phyloP scores from a whole-genome alignment of 2,329 filamentous ascomycete species.

The Xylariaceae sp. region DNA sequence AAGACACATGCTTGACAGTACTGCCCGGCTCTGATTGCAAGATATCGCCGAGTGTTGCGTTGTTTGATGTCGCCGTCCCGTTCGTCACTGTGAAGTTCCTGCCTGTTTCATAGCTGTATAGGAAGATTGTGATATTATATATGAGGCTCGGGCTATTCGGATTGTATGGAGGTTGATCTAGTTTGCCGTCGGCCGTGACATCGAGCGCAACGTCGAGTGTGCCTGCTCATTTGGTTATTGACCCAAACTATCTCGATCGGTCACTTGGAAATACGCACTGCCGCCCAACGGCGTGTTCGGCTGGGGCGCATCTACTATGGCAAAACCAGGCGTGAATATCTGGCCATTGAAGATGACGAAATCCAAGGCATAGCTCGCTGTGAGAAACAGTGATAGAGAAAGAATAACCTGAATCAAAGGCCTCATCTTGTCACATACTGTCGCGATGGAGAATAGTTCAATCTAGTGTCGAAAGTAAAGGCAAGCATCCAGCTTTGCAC shows the following conservation, averaged over 20 bases:
- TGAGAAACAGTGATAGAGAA: conserved; percentile 28
- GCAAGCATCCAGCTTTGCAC: too few species aligned
- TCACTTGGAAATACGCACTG: conserved; percentile 39
- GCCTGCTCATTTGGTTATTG: conserved; percentile 35
- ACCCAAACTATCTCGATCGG: not conserved
- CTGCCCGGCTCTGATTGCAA: conserved; percentile 60
- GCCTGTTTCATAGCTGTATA: conserved; percentile 59
- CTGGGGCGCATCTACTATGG: conserved; percentile 62
- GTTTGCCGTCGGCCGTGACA: conserved; percentile 60
- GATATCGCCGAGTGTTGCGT: conserved; percentile 57
- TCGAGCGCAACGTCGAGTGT: conserved; percentile 63
- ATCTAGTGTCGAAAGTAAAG: too few species aligned
- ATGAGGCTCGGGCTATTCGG: conserved; percentile 53
- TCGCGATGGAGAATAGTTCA: too few species aligned
- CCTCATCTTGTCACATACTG: too few species aligned
- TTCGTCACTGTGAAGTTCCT: conserved; percentile 68
- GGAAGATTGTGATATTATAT: conserved; percentile 62
- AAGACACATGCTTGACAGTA: conserved; percentile 71
- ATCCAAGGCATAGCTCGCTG: conserved; percentile 32
- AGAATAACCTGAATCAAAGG: conserved; percentile 13
- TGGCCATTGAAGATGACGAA: conserved; percentile 62
- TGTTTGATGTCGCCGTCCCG: conserved; percentile 48
- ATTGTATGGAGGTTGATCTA: conserved; percentile 55
- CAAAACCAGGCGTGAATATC: conserved; percentile 66
- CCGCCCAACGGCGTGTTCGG: conserved; percentile 61